Percentiles rank a stretch among this genome's conserved stretches.
phyloP scores from a whole-genome alignment of 2,329 filamentous ascomycete species.

The Didymella sp. region DNA sequence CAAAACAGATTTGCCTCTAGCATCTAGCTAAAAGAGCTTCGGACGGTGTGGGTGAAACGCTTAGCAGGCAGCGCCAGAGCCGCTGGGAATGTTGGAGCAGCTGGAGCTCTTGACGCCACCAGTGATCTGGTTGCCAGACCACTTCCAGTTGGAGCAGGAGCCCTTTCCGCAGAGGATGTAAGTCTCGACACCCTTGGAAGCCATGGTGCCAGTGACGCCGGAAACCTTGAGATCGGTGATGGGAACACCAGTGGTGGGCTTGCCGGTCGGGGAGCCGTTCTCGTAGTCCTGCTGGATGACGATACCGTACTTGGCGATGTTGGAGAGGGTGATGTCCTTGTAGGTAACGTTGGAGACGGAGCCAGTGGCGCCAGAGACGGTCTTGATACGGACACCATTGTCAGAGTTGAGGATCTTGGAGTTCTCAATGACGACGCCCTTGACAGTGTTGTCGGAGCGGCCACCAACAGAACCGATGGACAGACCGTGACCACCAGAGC shows the following conservation, averaged over 20 bases:
- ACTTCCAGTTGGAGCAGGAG: slow-evolving; percentile 63
- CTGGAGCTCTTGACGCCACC: slow-evolving; percentile 48
- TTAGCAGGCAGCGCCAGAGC: slow-evolving; percentile 46
- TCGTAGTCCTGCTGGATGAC: slow-evolving; percentile 62
- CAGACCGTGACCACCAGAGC: slow-evolving; percentile 63
- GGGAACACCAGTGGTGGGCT: slow-evolving; percentile 56
- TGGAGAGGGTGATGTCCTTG: slow-evolving; percentile 55
- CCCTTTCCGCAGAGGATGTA: slow-evolving; percentile 65
- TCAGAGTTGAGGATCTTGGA: slow-evolving; percentile 59
- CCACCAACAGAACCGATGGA: slow-evolving; percentile 67
- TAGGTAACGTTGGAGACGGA: slow-evolving; percentile 58
- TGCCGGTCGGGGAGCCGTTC: slow-evolving; percentile 54
- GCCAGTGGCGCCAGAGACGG: slow-evolving; percentile 60
- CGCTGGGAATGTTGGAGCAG: slow-evolving; percentile 45
- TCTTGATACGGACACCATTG: slow-evolving; percentile 67
- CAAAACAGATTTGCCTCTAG: slow-evolving; percentile 4
- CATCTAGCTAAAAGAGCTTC: slow-evolving; percentile 2
- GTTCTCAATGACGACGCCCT: slow-evolving; percentile 59
- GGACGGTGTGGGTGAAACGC: background rate
- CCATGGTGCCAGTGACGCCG: slow-evolving; percentile 52
- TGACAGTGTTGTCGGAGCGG: slow-evolving; percentile 62
- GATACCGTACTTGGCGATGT: slow-evolving; percentile 59
- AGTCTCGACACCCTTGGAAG: slow-evolving; percentile 48
- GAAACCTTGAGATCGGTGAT: slow-evolving; percentile 55
- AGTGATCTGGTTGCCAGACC: slow-evolving; percentile 53